phyloP scores from a whole-genome alignment of 495 filamentous ascomycete genomes.

The Trichocladium uniseriatum region DNA sequence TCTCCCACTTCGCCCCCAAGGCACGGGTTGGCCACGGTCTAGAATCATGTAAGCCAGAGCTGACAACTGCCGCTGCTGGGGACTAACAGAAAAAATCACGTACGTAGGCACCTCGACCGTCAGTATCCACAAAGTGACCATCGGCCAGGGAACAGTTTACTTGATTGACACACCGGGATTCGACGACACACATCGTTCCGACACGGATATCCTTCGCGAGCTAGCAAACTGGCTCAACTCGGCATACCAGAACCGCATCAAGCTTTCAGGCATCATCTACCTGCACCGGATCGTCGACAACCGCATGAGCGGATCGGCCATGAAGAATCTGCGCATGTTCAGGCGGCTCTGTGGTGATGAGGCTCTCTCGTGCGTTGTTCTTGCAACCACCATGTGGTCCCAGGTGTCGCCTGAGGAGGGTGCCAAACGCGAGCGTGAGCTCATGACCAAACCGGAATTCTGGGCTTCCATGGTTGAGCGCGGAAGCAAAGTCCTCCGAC shows the following conservation, averaged over 20 bases:
- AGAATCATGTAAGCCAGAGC: neutral
- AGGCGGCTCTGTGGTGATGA: slow-evolving; percentile 32
- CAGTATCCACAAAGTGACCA: neutral
- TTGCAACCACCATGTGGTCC: slow-evolving; percentile 36
- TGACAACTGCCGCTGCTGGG: slow-evolving; percentile 8
- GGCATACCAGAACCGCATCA: slow-evolving; percentile 1
- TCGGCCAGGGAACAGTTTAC: neutral
- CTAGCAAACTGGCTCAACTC: slow-evolving; percentile 23
- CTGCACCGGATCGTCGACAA: slow-evolving; percentile 36
- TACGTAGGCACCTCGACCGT: slow-evolving; percentile 18
- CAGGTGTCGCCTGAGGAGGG: slow-evolving; percentile 16
- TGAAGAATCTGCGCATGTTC: slow-evolving; percentile 34
- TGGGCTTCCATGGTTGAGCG: slow-evolving; percentile 29
- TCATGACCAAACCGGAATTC: slow-evolving; percentile 24
- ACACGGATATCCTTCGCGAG: slow-evolving; percentile 29
- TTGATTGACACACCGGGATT: slow-evolving; percentile 37
- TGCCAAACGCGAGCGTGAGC: slow-evolving; percentile 22
- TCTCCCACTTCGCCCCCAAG: slow-evolving; percentile 9
- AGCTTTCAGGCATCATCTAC: slow-evolving; percentile 30
- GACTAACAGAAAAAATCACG: slow-evolving; percentile 20
- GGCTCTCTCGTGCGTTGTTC: slow-evolving; percentile 27
- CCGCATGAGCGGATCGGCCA: slow-evolving; percentile 30
- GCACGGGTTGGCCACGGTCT: neutral
- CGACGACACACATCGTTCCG: slow-evolving; percentile 27
- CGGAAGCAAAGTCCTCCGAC: slow-evolving; percentile 17